A percentile compares a stretch with the other conserved stretches of the same genome.
Evolutionary conservation across 805 yeast genomes (phyloP).

Genomic region (Wickerhamiella sorbophila): DNA sequence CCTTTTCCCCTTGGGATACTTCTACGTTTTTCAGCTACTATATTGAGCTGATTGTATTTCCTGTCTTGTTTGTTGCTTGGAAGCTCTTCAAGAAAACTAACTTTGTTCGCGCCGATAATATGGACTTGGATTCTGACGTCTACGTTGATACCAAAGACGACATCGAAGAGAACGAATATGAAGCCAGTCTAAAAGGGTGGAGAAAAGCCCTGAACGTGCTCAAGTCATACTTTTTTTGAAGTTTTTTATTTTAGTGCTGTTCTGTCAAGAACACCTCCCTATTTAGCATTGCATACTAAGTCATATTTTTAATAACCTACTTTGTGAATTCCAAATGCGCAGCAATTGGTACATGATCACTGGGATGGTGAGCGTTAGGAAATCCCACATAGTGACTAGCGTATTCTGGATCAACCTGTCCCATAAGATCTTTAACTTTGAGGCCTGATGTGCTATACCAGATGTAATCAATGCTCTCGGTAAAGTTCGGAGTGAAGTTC

Average conservation of each 20-base stretch:
- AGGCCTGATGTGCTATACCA: slow-evolving; percentile 83
- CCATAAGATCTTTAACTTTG: slow-evolving; percentile 73
- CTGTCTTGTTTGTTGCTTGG: slow-evolving; percentile 40
- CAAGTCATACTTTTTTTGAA: slow-evolving; percentile 7
- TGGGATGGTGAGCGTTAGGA: slow-evolving; percentile 87
- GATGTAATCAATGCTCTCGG: slow-evolving; percentile 85
- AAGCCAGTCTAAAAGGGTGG: slow-evolving; percentile 32
- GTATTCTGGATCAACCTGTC: slow-evolving; percentile 70
- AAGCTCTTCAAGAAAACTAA: slow-evolving; percentile 49
- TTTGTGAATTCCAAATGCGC: slow-evolving; percentile 53
- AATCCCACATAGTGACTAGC: slow-evolving; percentile 69
- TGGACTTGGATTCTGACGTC: slow-evolving; percentile 72
- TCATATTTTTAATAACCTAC: too few relatives aligned
- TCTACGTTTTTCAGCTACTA: slow-evolving; percentile 52
- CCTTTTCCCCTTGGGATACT: slow-evolving; percentile 51
- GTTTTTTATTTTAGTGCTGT: not conserved
- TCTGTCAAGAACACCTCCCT: too few relatives aligned
- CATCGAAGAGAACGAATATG: slow-evolving; percentile 26
- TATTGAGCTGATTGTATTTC: slow-evolving; percentile 45
- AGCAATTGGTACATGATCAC: slow-evolving; percentile 85
- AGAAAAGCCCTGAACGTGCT: slow-evolving; percentile 26
- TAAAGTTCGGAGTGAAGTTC: slow-evolving; percentile 84
- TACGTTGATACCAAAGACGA: slow-evolving; percentile 40
- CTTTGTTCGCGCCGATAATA: slow-evolving; percentile 48
- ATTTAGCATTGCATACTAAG: too few relatives aligned